Evolutionary conservation across 176 grass and related monocot genomes (phyloP).

Genomic region (Triticum urartu): DNA sequence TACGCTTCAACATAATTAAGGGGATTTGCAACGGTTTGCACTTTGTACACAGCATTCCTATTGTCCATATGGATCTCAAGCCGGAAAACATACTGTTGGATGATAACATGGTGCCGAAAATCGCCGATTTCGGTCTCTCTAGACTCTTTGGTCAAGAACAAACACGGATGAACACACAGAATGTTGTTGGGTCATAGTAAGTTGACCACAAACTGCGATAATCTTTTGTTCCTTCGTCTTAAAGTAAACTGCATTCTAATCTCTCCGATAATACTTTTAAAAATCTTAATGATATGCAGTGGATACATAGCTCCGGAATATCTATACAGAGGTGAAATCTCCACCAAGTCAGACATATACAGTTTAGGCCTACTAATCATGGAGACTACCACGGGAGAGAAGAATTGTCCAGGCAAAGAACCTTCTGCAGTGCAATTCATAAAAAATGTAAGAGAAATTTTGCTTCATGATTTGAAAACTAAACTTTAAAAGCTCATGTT

Average conservation of each 20-base stretch:
- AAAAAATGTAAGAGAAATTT: constrained; percentile 22
- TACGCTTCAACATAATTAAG: constrained; percentile 32
- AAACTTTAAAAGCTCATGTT: neutral
- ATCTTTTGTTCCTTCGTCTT: neutral
- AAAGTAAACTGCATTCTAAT: neutral
- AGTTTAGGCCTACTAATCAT: constrained; percentile 37
- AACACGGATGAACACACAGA: constrained; percentile 38
- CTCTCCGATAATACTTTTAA: neutral
- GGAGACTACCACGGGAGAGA: constrained; percentile 25
- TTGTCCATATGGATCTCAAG: constrained; percentile 36
- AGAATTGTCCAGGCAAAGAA: neutral
- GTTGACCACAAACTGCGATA: neutral
- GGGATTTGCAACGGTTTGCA: constrained; percentile 16
- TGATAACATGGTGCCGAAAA: constrained; percentile 36
- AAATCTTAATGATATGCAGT: neutral
- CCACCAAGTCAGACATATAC: constrained; percentile 28
- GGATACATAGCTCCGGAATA: constrained; percentile 47
- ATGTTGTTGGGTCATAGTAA: constrained; percentile 39
- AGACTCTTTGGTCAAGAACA: constrained; percentile 33
- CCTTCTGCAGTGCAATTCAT: constrained; percentile 1
- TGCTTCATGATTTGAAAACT: neutral
- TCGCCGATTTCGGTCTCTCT: constrained; percentile 37
- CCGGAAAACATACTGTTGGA: constrained; percentile 30
- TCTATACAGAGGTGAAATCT: constrained; percentile 40
- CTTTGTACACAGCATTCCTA: constrained; percentile 21